Evolutionary conservation across 2,329 filamentous ascomycete genomes (phyloP), one percentile per base, ranked within the genome.

Genomic region (Penicillium sumatraense): DNA sequence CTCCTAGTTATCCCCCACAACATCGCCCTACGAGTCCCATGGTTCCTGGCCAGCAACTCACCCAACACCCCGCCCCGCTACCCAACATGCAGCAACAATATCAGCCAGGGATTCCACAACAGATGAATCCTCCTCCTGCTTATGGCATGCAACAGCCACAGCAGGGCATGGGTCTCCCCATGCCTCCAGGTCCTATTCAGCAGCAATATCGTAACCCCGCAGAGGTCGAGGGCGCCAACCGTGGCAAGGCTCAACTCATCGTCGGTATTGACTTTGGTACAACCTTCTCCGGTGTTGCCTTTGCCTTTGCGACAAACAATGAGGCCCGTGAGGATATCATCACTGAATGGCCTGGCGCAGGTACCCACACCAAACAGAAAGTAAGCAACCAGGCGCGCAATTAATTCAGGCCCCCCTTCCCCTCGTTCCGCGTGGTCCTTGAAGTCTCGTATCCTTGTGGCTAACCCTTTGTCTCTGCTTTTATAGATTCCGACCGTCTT

Each of bases 211-310:
- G 67, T 26, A 72, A 72, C 56, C 67, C 72, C 53, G 68, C 71
- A 33, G 93, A 98, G 76, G 90, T 96, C 31, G 91, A 96, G 68
- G 93, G 90, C 56, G 90, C 88, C 67, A 91, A 89, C 69, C 87
- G 91, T 72, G 96, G 89, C 80, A 97, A 97, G 81, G 90, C 95
- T 50, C 95, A 98, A 80, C 82, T 99, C 69, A 99, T 99, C 75
- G 95, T 99, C 52, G 95, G 95, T 64, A 98, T 99, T 73, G 95
- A 99, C 78, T 99, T 99, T 82, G 95, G 95, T 63, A 99, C 95
- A 16, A 99, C 95, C 5, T 99, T 98, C 75, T 98, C 95, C 3
- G 95, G 95, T 73, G 93, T 98, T 60, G 93, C 93, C 27, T 99
- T 97, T 73, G 88, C 88, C 40, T 90, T 90, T 77, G 93, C 93